A percentile compares a stretch with the other conserved stretches of the same genome.
Conservation (phyloP, 2,329 filamentous ascomycete species). For the Colletotrichum viniferum region DNA sequence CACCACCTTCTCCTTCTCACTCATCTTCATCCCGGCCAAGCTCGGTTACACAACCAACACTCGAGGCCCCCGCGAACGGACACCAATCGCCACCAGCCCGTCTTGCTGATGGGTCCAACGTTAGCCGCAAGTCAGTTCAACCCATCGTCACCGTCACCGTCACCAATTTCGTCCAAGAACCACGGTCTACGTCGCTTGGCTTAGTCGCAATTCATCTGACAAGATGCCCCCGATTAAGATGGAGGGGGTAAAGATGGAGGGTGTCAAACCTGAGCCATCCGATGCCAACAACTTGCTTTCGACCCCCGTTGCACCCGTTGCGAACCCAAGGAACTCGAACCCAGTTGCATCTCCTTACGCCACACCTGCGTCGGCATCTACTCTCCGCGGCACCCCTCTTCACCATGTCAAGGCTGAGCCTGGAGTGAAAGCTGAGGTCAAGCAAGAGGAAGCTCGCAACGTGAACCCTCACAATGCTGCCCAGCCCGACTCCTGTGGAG, state of each 20-base stretch:
- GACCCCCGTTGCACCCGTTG: background rate
- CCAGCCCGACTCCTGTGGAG: too few relatives aligned
- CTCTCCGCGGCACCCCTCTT: background rate
- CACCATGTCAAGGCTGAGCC: background rate
- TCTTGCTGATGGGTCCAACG: background rate
- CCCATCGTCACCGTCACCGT: background rate
- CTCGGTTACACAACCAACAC: background rate
- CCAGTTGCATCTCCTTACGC: background rate
- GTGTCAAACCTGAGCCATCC: background rate
- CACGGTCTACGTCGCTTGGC: background rate
- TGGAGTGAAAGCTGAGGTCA: background rate
- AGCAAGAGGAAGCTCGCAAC: too few relatives aligned
- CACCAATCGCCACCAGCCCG: background rate
- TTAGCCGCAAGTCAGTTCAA: background rate
- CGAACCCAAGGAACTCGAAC: background rate
- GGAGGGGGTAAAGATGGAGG: background rate
- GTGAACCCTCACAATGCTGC: too few relatives aligned
- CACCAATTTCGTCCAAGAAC: background rate
- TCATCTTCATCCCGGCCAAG: background rate
- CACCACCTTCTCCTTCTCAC: background rate
- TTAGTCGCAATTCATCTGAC: background rate
- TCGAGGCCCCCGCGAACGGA: background rate
- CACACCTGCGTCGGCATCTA: background rate
- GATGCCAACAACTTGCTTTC: background rate
- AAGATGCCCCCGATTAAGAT: constrained; percentile 1